Evolutionary conservation across 192 early-diverging fungal genomes (phyloP).

Genomic region (Thamnidium elegans): DNA sequence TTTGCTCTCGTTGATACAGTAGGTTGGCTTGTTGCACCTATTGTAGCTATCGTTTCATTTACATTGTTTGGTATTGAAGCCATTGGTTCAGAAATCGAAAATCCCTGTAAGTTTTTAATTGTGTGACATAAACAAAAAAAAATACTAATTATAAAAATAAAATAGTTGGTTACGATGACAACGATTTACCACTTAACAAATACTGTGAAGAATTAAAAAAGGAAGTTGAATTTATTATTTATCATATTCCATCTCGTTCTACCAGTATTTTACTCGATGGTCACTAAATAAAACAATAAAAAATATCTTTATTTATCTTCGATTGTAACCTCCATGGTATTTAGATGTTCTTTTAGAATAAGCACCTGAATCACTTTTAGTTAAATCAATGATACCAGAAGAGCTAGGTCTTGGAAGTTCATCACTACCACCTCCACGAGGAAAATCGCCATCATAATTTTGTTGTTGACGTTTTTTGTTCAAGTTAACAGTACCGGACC

Average conservation of each 20-base stretch:
- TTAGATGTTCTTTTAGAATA: not conserved
- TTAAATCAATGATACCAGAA: slow-evolving; percentile 5
- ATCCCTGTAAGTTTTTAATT: slow-evolving; percentile 53
- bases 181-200: slow-evolving; percentile 53
- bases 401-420: slow-evolving; percentile 12
- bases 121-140: not conserved
- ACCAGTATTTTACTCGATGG: slow-evolving; percentile 30
- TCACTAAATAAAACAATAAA: slow-evolving; percentile 3
- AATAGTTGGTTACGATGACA: slow-evolving; percentile 54
- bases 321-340: slow-evolving; percentile 12
- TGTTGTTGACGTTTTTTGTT: not conserved
- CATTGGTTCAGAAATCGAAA: slow-evolving; percentile 82
- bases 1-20: slow-evolving; percentile 55
- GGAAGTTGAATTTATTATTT: slow-evolving; percentile 54
- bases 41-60: slow-evolving; percentile 61
- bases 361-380: not conserved
- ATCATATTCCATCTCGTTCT: slow-evolving; percentile 26
- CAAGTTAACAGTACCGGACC: slow-evolving; percentile 5
- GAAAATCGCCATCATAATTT: slow-evolving; percentile 8
- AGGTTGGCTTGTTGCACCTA: slow-evolving; percentile 52
- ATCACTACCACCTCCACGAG: not conserved
- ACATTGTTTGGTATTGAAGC: slow-evolving; percentile 72
- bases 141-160: slow-evolving; percentile 35
- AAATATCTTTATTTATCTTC: not conserved
- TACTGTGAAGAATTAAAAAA: slow-evolving; percentile 53